phyloP scores from a whole-genome alignment of 257 asterid genomes.

The Haberlea rhodopensis region DNA sequence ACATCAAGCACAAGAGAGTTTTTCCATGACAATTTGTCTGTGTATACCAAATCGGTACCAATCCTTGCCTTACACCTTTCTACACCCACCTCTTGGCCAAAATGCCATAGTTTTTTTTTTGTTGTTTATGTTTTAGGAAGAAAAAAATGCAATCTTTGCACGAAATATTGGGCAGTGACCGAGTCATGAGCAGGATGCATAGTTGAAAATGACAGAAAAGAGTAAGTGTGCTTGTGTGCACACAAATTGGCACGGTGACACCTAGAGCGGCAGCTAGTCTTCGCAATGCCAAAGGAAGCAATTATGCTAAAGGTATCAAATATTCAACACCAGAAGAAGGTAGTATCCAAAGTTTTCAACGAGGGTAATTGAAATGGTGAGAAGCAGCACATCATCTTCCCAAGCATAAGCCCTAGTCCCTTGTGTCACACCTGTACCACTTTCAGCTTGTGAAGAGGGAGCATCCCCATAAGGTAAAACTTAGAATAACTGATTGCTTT shows the following conservation, averaged over 20 bases:
- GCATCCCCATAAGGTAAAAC: neutral
- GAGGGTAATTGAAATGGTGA: neutral
- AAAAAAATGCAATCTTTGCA: neutral
- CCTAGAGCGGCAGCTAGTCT: neutral
- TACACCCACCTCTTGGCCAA: neutral
- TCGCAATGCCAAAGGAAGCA: neutral
- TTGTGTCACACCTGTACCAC: neutral
- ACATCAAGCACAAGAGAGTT: neutral
- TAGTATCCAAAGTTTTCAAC: neutral
- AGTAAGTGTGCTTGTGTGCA: neutral
- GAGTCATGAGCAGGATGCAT: no score
- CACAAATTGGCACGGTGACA: neutral
- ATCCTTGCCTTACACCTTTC: neutral
- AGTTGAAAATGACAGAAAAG: neutral
- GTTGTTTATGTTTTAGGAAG: no score
- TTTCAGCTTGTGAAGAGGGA: neutral
- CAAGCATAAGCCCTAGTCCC: constrained; percentile 9
- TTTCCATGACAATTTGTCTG: neutral
- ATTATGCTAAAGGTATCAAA: neutral
- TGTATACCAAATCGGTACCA: neutral
- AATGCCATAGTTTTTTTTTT: no score
- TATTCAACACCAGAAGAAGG: no score
- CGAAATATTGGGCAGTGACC: neutral
- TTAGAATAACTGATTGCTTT: neutral
- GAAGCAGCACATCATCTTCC: neutral